Conservation (phyloP, 140 eudicot species). For the Ambrosia hybrid region DNA sequence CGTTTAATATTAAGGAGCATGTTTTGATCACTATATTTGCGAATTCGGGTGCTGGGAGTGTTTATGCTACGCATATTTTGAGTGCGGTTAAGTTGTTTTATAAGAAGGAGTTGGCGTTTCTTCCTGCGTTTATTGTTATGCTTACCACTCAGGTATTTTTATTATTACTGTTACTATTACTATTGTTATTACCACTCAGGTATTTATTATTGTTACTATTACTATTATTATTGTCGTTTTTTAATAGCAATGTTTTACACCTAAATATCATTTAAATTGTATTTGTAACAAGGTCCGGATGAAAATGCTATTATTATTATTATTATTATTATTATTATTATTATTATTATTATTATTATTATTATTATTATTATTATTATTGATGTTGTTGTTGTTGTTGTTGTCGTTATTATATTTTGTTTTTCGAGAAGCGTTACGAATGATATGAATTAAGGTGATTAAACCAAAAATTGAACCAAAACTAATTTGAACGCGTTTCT, state of each 20-base stretch:
- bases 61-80: slow-evolving; percentile 64
- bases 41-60: slow-evolving; percentile 58
- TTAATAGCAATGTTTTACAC: neutral
- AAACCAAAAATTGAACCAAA: too few relatives aligned
- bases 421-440: too few relatives aligned
- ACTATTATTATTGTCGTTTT: neutral
- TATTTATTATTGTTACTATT: neutral
- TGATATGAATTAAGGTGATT: too few relatives aligned
- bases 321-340: neutral
- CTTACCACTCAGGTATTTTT: slow-evolving; percentile 55
- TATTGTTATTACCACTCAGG: slow-evolving; percentile 58
- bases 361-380: neutral
- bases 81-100: slow-evolving; percentile 55
- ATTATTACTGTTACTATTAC: neutral
- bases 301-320: too few relatives aligned
- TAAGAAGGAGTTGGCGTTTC: slow-evolving; percentile 43
- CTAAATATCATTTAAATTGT: too few relatives aligned
- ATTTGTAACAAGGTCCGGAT: too few relatives aligned
- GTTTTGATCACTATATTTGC: slow-evolving; percentile 72
- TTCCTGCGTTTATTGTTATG: slow-evolving; percentile 64
- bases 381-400: too few relatives aligned
- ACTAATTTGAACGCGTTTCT: too few relatives aligned
- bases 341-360: neutral
- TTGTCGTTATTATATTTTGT: too few relatives aligned
- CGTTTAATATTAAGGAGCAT: slow-evolving; percentile 71